Conservation (phyloP, 805 yeast genomes). For the Sugiyamaella americana region DNA sequence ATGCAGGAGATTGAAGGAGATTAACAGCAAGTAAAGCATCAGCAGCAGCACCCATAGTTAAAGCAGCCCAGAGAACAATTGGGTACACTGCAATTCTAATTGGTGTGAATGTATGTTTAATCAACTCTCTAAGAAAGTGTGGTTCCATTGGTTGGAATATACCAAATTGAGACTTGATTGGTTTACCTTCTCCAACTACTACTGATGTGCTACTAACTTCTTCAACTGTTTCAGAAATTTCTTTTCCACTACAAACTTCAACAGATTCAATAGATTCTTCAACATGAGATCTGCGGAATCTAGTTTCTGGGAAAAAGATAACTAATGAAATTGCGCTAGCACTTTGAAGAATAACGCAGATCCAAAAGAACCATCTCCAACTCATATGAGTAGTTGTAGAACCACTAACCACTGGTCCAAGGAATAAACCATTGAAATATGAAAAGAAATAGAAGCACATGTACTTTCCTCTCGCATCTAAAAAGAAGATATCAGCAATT, state of each 20-base stretch:
- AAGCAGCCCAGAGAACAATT: conserved; percentile 9
- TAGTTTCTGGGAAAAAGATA: too few relatives aligned
- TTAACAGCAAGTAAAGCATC: conserved; percentile 1
- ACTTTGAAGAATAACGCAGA: too few relatives aligned
- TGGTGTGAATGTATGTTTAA: conserved; percentile 2
- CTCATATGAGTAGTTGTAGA: conserved; percentile 1
- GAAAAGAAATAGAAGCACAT: conserved; percentile 40
- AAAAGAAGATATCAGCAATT: conserved; percentile 39
- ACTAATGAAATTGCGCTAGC: too few relatives aligned
- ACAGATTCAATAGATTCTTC: too few relatives aligned
- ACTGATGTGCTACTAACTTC: background rate
- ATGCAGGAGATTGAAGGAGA: conserved; percentile 5
- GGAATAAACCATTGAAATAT: conserved; percentile 31
- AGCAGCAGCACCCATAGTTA: conserved; percentile 5
- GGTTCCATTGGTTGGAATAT: background rate
- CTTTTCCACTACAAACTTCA: too few relatives aligned
- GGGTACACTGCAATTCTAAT: conserved; percentile 2
- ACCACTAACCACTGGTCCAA: conserved; percentile 8
- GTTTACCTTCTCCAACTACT: conserved; percentile 2
- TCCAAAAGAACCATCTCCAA: conserved; percentile 10
- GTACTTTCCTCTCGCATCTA: conserved; percentile 40
- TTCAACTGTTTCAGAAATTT: too few relatives aligned
- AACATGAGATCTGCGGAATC: too few relatives aligned
- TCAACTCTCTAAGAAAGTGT: background rate
- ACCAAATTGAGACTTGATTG: conserved; percentile 4